phyloP scores from a whole-genome alignment of 352 stramenopile species.

The Phytophthora sp. region DNA sequence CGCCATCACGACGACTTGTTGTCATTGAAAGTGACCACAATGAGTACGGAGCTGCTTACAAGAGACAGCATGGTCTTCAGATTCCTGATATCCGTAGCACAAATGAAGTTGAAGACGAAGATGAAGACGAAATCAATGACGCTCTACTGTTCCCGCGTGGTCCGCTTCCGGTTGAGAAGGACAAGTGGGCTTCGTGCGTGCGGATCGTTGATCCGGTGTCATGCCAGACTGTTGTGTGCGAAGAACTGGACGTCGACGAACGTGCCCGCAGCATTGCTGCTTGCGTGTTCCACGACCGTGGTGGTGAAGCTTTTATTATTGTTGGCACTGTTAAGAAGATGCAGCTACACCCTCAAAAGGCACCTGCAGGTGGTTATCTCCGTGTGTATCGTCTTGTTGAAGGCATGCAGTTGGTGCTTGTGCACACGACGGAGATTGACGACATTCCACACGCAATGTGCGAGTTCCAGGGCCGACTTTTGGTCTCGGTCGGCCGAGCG shows the following conservation, averaged over 20 bases:
- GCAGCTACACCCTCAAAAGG: slow-evolving; percentile 90
- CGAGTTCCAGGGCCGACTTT: slow-evolving; percentile 97
- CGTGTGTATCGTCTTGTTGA: slow-evolving; percentile 96
- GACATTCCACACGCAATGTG: slow-evolving; percentile 96
- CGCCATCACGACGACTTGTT: slow-evolving; percentile 86
- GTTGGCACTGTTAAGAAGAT: slow-evolving; percentile 97
- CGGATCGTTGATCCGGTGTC: slow-evolving; percentile 97
- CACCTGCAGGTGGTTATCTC: slow-evolving; percentile 73
- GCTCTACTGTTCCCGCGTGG: slow-evolving; percentile 71
- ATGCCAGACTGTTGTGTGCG: slow-evolving; percentile 83
- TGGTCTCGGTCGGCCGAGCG: slow-evolving; percentile 96
- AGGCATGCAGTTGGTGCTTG: slow-evolving; percentile 92
- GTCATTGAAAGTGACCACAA: slow-evolving; percentile 99
- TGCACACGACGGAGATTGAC: slow-evolving; percentile 97
- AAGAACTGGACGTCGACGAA: slow-evolving; percentile 95
- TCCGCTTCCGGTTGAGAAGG: slow-evolving; percentile 59
- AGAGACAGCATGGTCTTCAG: slow-evolving; percentile 73
- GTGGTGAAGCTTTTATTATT: slow-evolving; percentile 97
- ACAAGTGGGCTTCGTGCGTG: slow-evolving; percentile 97
- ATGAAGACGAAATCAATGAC: slow-evolving; percentile 88
- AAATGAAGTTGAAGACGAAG: slow-evolving; percentile 69
- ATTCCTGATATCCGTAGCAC: slow-evolving; percentile 63
- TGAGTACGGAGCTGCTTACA: slow-evolving; percentile 93
- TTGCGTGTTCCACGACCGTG: slow-evolving; percentile 95
- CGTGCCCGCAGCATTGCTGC: slow-evolving; percentile 93